Evolutionary conservation across 306 rosid genomes (phyloP), one percentile per base, ranked within the genome.

Genomic region (Malus fusca): DNA sequence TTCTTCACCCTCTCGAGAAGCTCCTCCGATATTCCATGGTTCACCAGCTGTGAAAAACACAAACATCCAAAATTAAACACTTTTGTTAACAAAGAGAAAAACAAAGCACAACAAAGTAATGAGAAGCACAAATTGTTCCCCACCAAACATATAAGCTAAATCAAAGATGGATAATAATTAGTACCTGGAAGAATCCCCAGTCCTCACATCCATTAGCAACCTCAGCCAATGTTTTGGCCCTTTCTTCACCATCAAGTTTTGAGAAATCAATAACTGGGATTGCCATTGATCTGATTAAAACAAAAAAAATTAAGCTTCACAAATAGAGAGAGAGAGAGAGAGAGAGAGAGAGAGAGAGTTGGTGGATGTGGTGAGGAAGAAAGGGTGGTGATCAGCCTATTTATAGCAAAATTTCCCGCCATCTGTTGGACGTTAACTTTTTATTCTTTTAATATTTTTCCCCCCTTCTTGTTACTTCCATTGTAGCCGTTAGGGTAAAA

Each of bases 111-210:
- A 71, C 30, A 26, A 21, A 3, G 30, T 23, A 58, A 21, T 58
- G 63, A 22, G 13, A 58, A 11, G 26, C 28, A 14, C 56, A 51
- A 51, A 51, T 13, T 12, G 13, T 11, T 60, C 18, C 7, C 33
- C 31, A 60, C 31, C 7, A 17, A 15, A 63, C 4, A 15, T 61
- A 26, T 6, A 56, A n/a, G n/a, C 12, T 11, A 3, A 71, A 40
- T 40, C 11, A 19, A 53, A 18, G 56, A 4, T 17, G 63, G 42
- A 44, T 60, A 71, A 37, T 22, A 43, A 51, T 37, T 18, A 19
- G 25, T 88, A 89, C 99, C 97, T 92, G 99, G 74, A 95, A 95
- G 89, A 95, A 95, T 13, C 99, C 99, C 99, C 99, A 95, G 66
- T 92, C 97, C 83, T 95, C 97, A 76, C 93, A 95, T n/a, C 97